Evolutionary conservation across 2,329 filamentous ascomycete genomes (phyloP).

Genomic region (Colletotrichum godetiae): DNA sequence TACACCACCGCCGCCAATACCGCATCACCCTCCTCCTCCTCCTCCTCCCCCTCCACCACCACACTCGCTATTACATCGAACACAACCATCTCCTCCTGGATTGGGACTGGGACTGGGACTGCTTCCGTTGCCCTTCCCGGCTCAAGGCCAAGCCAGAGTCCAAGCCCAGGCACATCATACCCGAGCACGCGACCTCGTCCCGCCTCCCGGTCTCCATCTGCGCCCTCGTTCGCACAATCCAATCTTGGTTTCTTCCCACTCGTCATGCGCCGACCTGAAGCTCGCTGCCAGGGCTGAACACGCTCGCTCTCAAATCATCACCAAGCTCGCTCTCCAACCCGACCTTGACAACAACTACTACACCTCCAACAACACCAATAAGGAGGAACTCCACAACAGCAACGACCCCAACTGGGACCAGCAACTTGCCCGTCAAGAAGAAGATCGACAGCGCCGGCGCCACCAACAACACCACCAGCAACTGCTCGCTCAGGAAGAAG

Average conservation of each 20-base stretch:
- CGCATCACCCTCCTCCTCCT: not conserved
- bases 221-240: constrained; percentile 36
- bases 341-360: not conserved
- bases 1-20: not conserved
- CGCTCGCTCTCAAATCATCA: constrained; percentile 33
- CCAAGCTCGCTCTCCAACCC: constrained; percentile 29
- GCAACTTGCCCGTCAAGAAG: constrained; percentile 10
- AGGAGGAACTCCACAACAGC: constrained; percentile 9
- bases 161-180: not conserved
- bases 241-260: constrained; percentile 24
- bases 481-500: constrained; percentile 16
- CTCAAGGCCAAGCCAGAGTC: not conserved
- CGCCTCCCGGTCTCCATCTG: constrained; percentile 26
- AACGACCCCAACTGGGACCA: constrained; percentile 13
- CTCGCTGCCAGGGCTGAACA: constrained; percentile 33
- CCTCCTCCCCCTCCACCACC: not conserved
- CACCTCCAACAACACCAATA: not conserved
- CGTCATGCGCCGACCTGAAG: constrained; percentile 35
- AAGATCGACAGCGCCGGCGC: constrained; percentile 13
- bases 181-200: constrained; percentile 10
- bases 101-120: not conserved
- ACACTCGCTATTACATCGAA: not conserved
- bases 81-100: not conserved
- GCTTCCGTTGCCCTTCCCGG: not conserved
- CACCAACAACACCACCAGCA: constrained; percentile 27